Base-by-base conservation (phyloP, 1,284 basidiomycete genomes). In the Malassezia pachydermatis region DNA sequence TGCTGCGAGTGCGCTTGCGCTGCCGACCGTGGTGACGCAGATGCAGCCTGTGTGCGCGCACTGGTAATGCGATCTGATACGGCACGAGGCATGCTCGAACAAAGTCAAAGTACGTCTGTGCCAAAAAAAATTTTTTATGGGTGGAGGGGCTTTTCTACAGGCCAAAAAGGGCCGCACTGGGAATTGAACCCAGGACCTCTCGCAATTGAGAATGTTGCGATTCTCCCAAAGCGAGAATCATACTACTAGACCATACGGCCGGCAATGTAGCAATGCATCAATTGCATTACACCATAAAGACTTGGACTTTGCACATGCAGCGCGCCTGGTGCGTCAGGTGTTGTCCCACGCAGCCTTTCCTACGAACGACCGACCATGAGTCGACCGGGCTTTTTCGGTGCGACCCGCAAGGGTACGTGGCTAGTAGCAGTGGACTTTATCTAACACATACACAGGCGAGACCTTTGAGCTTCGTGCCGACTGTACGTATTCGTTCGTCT, bases 41-140 rank as follows among this genome's bases (percentile, higher is more conserved):
- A 71, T 58, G 43, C 41, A 51, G 37, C 73, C 84, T n/a, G 79
- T 77, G 8, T 78, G 67, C 86, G 88, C 11, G 80, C 78, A 48
- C 81, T 77, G 23, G 80, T 80, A 63, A 94, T 85, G 54, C 83
- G 82, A 62, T 85, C 80, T 9, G 84, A 82, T 0, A 86, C 89
- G 52, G 88, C 92, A 70, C 87, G 82, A 60, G 90, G 89, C 92
- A 96, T 94, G 35, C 48, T 24, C 32, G 17, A 20, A 16, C 44
- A 47, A 22, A 14, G n/a, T 2, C 35, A 28, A 11, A 34, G 17
- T 7, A n/a, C 14, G 13, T 10, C n/a, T 19, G 4, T 8, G 10
- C 2, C 32, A 28, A 51, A 44, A 38, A 42, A 49, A 48, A 27
- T n/a, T 30, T n/a, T 30, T 30, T 30, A 30, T n/a, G n/a, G 29